Conservation (phyloP, 179 eudicot genomes). For the Beta corolliflora region DNA sequence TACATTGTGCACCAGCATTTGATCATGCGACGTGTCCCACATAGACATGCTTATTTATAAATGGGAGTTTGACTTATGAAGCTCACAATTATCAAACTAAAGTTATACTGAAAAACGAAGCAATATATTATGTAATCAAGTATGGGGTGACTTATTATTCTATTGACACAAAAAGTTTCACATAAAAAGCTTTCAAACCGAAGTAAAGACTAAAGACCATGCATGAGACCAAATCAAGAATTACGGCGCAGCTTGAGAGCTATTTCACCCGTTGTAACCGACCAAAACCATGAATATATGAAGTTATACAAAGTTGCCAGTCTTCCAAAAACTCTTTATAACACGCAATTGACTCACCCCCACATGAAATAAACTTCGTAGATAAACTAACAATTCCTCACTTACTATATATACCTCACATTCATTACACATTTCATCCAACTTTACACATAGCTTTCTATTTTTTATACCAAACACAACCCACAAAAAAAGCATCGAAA, state of each 20-base stretch:
- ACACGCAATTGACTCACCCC: slow-evolving; percentile 24
- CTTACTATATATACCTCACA: slow-evolving; percentile 10
- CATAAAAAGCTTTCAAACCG: not conserved
- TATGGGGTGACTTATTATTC: too few relatives aligned
- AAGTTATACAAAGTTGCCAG: slow-evolving; percentile 14
- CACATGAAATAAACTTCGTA: not conserved
- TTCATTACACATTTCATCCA: not conserved
- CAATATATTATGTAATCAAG: too few relatives aligned
- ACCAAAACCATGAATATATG: slow-evolving; percentile 13
- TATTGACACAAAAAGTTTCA: not conserved
- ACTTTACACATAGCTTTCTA: not conserved
- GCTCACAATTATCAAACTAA: too few relatives aligned
- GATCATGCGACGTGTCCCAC: too few relatives aligned
- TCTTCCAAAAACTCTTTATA: not conserved
- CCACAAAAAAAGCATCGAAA: not conserved
- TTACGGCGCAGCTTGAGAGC: slow-evolving; percentile 16
- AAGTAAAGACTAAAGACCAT: not conserved
- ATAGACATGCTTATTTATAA: too few relatives aligned
- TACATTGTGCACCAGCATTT: too few relatives aligned
- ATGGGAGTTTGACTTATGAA: too few relatives aligned
- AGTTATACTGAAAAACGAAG: too few relatives aligned
- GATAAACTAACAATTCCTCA: not conserved
- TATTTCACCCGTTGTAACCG: slow-evolving; percentile 22
- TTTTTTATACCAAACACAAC: not conserved
- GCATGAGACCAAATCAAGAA: slow-evolving; percentile 9